These are phyloP conservation scores for Pholiota microspora DNA, from an alignment of 768 basidiomycete genomes.

Conservation along the genomic window DNA sequence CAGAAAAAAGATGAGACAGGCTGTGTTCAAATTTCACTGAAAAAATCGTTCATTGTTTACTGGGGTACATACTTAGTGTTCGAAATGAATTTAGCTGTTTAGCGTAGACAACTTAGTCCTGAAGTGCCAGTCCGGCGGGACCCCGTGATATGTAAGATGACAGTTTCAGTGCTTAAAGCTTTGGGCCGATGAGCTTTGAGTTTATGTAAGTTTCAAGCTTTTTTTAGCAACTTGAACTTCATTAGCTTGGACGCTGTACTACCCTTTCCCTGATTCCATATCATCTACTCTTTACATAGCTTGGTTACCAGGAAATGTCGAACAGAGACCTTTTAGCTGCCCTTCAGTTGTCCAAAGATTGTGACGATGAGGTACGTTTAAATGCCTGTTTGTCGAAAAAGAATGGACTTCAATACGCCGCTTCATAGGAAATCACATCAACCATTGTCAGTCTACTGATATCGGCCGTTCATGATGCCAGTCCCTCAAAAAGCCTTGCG, in stretches of 20 bases:
- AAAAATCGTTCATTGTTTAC: too few relatives aligned
- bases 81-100: too few relatives aligned
- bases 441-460: slow-evolving; percentile 33
- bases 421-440: slow-evolving; percentile 23
- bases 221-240: too few relatives aligned
- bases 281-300: background rate
- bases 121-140: too few relatives aligned
- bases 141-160: too few relatives aligned
- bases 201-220: too few relatives aligned
- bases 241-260: background rate
- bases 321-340: slow-evolving; percentile 11
- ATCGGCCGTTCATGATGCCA: slow-evolving; percentile 31
- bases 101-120: too few relatives aligned
- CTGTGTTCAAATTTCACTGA: too few relatives aligned
- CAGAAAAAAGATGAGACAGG: too few relatives aligned
- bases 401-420: background rate
- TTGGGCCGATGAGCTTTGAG: too few relatives aligned
- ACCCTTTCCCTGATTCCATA: background rate
- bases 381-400: background rate
- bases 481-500: slow-evolving; percentile 25
- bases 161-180: too few relatives aligned
- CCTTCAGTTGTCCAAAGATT: slow-evolving; percentile 12
- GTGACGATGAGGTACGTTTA: slow-evolving; percentile 14
- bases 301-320: background rate
- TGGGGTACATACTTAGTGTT: too few relatives aligned